Percentiles rank a stretch among this genome's conserved stretches.
These are phyloP conservation scores for Periconia macrospinosa DNA, from an alignment of 2,329 filamentous ascomycete species.

Conservation along the genomic window DNA sequence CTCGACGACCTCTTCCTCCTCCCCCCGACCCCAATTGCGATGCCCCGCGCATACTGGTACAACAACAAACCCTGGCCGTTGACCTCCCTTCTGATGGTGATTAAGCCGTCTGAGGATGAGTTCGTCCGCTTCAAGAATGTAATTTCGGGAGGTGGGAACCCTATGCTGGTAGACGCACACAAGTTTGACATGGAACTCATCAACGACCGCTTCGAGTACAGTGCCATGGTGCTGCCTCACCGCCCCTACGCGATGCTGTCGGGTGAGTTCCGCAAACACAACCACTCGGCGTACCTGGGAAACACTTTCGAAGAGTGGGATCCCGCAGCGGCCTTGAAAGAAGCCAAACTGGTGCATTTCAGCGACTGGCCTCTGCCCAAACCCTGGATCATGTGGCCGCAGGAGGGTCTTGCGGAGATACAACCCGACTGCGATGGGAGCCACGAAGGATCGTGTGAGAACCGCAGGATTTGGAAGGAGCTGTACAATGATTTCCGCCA, in stretches of 20 bases:
- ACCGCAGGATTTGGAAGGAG: slow-evolving; percentile 48
- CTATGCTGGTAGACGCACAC: slow-evolving; percentile 31
- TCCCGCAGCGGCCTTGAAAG: slow-evolving; percentile 56
- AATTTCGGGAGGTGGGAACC: slow-evolving; percentile 30
- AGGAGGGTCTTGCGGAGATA: slow-evolving; percentile 45
- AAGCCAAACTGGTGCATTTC: slow-evolving; percentile 71
- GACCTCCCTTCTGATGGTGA: slow-evolving; percentile 63
- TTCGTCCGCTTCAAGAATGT: slow-evolving; percentile 43
- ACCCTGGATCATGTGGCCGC: slow-evolving; percentile 58
- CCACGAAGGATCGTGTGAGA: slow-evolving; percentile 34
- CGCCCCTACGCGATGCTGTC: slow-evolving; percentile 63
- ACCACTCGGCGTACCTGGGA: slow-evolving; percentile 58
- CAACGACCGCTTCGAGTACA: slow-evolving; percentile 63
- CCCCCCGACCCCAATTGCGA: slow-evolving; percentile 62
- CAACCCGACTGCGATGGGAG: slow-evolving; percentile 48
- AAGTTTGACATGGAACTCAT: slow-evolving; percentile 70
- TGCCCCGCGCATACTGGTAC: slow-evolving; percentile 74
- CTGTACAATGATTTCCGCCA: slow-evolving; percentile 50
- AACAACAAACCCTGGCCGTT: slow-evolving; percentile 57
- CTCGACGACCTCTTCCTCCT: slow-evolving; percentile 74
- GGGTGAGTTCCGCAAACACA: slow-evolving; percentile 61
- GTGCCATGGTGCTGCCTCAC: slow-evolving; percentile 65
- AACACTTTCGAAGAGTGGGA: slow-evolving; percentile 61
- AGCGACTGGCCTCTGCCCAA: slow-evolving; percentile 73
- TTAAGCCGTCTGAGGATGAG: slow-evolving; percentile 60